These are phyloP conservation scores for Plantago elongata DNA, from an alignment of 257 asterid species.

Conservation along the genomic window DNA sequence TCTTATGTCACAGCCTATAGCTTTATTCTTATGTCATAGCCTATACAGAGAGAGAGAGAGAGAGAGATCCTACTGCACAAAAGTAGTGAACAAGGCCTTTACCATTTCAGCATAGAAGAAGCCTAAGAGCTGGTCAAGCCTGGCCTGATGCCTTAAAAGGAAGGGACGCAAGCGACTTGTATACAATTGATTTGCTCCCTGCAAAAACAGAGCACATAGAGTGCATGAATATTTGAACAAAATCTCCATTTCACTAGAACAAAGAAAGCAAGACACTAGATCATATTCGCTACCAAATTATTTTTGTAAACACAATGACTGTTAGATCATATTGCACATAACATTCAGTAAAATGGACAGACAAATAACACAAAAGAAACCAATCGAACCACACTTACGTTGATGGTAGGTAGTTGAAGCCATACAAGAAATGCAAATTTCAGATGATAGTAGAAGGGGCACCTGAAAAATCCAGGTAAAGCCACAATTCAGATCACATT, in stretches of 20 bases:
- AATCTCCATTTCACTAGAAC: constrained; percentile 8
- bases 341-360: background rate
- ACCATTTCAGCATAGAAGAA: constrained; percentile 66
- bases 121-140: constrained; percentile 55
- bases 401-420: constrained; percentile 85
- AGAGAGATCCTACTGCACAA: background rate
- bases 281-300: constrained; percentile 7
- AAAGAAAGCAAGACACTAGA: background rate
- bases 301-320: background rate
- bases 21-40: background rate
- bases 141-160: constrained; percentile 61
- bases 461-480: constrained; percentile 50
- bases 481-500: constrained; percentile 11
- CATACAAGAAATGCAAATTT: constrained; percentile 98
- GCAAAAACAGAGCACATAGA: constrained; percentile 22
- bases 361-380: constrained; percentile 7
- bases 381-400: constrained; percentile 45
- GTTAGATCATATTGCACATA: constrained; percentile 14
- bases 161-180: constrained; percentile 65
- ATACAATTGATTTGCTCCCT: constrained; percentile 85
- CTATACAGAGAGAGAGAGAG: background rate
- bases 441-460: constrained; percentile 76
- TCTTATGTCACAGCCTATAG: too few relatives aligned
- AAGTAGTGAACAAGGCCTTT: constrained; percentile 20
- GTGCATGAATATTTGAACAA: constrained; percentile 13